phyloP scores from a whole-genome alignment of 2,329 filamentous ascomycete species.

The Colletotrichum spinosum region DNA sequence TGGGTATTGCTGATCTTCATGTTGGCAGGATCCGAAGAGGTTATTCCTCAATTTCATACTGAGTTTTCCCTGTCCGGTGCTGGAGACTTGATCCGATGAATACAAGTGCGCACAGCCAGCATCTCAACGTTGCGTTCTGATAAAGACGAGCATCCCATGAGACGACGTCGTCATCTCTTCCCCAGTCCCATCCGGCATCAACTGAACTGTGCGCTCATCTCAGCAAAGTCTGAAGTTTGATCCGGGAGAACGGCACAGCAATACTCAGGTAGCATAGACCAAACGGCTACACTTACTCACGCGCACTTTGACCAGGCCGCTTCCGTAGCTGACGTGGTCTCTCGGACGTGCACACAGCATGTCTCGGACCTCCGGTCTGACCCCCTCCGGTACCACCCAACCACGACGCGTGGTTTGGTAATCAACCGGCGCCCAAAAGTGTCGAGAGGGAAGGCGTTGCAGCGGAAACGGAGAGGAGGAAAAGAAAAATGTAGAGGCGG shows the following conservation, averaged over 20 bases:
- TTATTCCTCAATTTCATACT: too few species aligned
- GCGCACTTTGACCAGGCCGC: not conserved
- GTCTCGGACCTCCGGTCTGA: conserved; percentile 22
- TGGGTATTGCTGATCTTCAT: too few species aligned
- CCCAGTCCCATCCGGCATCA: not conserved
- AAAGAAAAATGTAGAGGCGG: conserved; percentile 5
- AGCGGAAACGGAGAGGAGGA: not conserved
- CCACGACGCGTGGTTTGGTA: conserved; percentile 12
- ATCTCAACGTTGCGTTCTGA: conserved; percentile 2
- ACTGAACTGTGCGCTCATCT: conserved; percentile 9
- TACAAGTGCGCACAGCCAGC: not conserved
- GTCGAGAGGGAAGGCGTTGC: not conserved
- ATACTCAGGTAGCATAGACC: not conserved
- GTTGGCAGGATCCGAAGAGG: too few species aligned
- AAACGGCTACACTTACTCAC: not conserved
- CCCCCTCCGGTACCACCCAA: not conserved
- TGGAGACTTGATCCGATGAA: not conserved
- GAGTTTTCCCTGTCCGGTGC: too few species aligned
- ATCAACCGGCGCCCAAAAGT: conserved; percentile 1
- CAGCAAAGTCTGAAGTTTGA: not conserved
- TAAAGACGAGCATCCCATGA: not conserved
- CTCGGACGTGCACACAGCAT: conserved; percentile 11
- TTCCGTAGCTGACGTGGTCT: conserved; percentile 10
- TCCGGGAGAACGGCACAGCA: conserved; percentile 7
- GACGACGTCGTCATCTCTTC: conserved; percentile 13